Evolutionary conservation across 129 eudicot species (phyloP).

Genomic region (Flaveria robusta): DNA sequence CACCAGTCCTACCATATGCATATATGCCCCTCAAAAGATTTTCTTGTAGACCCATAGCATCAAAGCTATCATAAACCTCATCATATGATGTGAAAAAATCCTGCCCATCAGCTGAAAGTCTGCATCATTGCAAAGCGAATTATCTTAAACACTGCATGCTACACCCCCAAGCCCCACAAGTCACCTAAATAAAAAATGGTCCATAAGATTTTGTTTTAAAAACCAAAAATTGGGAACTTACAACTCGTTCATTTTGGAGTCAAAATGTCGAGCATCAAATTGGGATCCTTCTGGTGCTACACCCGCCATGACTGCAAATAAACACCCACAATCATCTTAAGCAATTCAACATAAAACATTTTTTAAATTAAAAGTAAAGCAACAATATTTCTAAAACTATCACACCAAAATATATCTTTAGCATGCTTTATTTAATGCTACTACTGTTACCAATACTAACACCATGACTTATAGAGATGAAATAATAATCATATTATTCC

Average conservation of each 20-base stretch:
- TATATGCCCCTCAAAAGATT: slow-evolving; percentile 86
- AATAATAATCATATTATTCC: neutral
- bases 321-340: neutral
- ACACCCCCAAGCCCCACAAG: neutral
- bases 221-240: slow-evolving; percentile 27
- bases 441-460: neutral
- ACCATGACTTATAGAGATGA: neutral
- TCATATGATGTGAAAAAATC: slow-evolving; percentile 78
- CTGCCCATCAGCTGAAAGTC: slow-evolving; percentile 64
- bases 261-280: slow-evolving; percentile 63
- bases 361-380: neutral
- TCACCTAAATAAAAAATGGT: neutral
- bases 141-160: neutral
- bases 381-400: neutral
- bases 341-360: neutral
- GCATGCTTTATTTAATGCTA: neutral
- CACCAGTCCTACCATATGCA: slow-evolving; percentile 63
- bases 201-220: neutral
- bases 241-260: slow-evolving; percentile 74
- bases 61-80: slow-evolving; percentile 74
- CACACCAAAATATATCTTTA: neutral
- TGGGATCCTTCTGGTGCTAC: slow-evolving; percentile 76
- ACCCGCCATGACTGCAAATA: slow-evolving; percentile 70
- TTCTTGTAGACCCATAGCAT: slow-evolving; percentile 84
- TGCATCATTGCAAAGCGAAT: slow-evolving; percentile 21